phyloP scores from a whole-genome alignment of 306 rosid species.

The Vigna mungo region DNA sequence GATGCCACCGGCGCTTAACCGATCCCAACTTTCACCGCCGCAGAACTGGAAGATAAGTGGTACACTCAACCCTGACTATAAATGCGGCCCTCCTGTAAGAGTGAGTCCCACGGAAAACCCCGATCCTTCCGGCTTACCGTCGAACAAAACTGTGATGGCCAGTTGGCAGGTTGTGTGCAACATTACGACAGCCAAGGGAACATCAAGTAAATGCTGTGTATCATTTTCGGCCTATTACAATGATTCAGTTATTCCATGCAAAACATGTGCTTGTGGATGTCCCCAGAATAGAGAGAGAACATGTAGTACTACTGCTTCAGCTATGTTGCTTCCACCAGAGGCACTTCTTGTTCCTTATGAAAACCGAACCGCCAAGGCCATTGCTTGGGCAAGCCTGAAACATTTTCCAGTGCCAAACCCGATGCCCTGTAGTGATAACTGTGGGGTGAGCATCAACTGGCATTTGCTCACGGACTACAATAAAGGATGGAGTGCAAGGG shows the following conservation, averaged over 20 bases:
- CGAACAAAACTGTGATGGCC: conserved; percentile 73
- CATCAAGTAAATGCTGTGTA: conserved; percentile 81
- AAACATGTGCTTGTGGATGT: conserved; percentile 98
- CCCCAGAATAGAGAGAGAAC: conserved; percentile 56
- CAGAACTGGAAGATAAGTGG: conserved; percentile 89
- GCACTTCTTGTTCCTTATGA: conserved; percentile 92
- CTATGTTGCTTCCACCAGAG: conserved; percentile 88
- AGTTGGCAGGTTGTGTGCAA: conserved; percentile 99
- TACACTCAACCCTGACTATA: conserved; percentile 75
- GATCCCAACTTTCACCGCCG: conserved; percentile 76
- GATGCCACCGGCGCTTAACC: conserved; percentile 85
- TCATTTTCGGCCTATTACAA: conserved; percentile 92
- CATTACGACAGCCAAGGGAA: conserved; percentile 63
- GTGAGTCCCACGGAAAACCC: conserved; percentile 83
- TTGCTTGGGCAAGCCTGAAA: conserved; percentile 78
- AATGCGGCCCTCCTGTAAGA: conserved; percentile 80
- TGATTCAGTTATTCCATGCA: conserved; percentile 92
- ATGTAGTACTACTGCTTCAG: conserved; percentile 72
- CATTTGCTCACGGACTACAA: conserved; percentile 75
- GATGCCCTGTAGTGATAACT: conserved; percentile 86
- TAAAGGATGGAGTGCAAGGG: conserved; percentile 90
- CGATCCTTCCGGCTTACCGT: conserved; percentile 66
- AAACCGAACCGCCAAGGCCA: conserved; percentile 70
- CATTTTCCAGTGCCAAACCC: conserved; percentile 70
- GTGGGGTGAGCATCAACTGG: conserved; percentile 96